Base-by-base conservation (phyloP, 2,329 filamentous ascomycete genomes). In the Penicillium sclerotiorum region DNA sequence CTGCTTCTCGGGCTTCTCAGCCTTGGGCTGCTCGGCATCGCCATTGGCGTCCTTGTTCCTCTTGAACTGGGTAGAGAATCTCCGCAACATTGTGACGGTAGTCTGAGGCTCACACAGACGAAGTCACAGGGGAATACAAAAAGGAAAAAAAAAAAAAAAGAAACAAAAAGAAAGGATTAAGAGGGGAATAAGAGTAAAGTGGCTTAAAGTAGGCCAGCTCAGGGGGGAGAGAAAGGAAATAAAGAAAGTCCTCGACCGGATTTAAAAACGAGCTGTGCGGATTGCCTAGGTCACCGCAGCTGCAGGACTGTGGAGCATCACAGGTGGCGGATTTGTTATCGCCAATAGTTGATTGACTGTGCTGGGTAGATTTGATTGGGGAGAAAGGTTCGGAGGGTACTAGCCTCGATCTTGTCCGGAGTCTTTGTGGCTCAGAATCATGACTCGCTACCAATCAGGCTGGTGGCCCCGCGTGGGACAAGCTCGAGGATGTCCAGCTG, bases 1-100 rank as follows among this genome's bases (percentile, higher is more conserved):
- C 49, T 63, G 67, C 35, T 56, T 56, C 28, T 60, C 61, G 53
- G 59, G 65, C 47, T 70, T 66, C 28, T 60, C 61, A 54, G 59
- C 65, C 47, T 70, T 66, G n/a, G n/a, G n/a, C 46, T 62, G 30
- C 50, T 70, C 70, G 28, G 61, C 56, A 8, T 71, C 68, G 15
- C 61, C 59, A 58, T 66, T 65, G 53, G 56, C 49, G 20, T 64
- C 63, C 60, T 71, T 72, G 45, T 61, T 62, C 59, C 65, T 70
- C 53, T 66, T 73, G 57, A 74, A 73, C 7, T 61, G 66, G 8
- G 69, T 66, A 30, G 72, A 74, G 47, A 73, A 60, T 56, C 69
- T 67, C 48, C 69, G 69, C 55, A 74, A 66, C 69, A 73, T 73
- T 38, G 60, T 69, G 56, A 63, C 50, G 39, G 20, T 32, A 28